Evolutionary conservation across 1,139 yeast species (phyloP).

Genomic region (Yamadazyma dushanensis): DNA sequence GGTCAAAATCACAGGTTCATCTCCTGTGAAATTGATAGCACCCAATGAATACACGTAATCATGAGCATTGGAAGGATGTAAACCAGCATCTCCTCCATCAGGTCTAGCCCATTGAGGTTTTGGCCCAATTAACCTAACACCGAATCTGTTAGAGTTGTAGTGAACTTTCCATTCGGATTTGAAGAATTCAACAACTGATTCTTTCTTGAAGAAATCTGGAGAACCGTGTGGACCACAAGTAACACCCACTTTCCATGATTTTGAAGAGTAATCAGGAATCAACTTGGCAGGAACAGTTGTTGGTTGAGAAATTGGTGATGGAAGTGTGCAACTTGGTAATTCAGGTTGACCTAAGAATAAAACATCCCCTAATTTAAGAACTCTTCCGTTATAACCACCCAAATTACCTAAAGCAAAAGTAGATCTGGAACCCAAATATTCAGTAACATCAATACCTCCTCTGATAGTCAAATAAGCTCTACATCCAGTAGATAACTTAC

Average conservation of each 20-base stretch:
- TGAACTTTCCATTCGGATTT: constrained; percentile 86
- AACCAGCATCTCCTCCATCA: constrained; percentile 98
- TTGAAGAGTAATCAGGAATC: constrained; percentile 57
- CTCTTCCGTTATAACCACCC: constrained; percentile 95
- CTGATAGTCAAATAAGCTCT: constrained; percentile 86
- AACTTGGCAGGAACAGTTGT: constrained; percentile 53
- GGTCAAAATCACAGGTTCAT: constrained; percentile 94
- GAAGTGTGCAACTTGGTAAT: constrained; percentile 64
- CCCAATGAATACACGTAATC: constrained; percentile 96
- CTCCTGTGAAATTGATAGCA: constrained; percentile 96
- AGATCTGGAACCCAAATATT: constrained; percentile 92
- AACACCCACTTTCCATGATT: constrained; percentile 85
- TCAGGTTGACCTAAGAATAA: constrained; percentile 80
- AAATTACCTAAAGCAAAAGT: constrained; percentile 92
- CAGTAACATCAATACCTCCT: constrained; percentile 93
- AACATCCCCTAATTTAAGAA: constrained; percentile 88
- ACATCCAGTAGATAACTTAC: constrained; percentile 80
- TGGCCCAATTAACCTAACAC: constrained; percentile 92
- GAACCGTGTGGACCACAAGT: constrained; percentile 98
- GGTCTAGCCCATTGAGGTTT: constrained; percentile 94
- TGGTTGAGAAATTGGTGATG: constrained; percentile 70
- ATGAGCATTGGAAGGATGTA: constrained; percentile 97
- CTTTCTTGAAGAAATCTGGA: constrained; percentile 87
- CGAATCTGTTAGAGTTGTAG: constrained; percentile 94
- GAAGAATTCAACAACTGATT: constrained; percentile 74